Percentiles rank a stretch among this genome's conserved stretches.
Conservation (phyloP, 257 asterid species). For the Solanum stenotomum region DNA sequence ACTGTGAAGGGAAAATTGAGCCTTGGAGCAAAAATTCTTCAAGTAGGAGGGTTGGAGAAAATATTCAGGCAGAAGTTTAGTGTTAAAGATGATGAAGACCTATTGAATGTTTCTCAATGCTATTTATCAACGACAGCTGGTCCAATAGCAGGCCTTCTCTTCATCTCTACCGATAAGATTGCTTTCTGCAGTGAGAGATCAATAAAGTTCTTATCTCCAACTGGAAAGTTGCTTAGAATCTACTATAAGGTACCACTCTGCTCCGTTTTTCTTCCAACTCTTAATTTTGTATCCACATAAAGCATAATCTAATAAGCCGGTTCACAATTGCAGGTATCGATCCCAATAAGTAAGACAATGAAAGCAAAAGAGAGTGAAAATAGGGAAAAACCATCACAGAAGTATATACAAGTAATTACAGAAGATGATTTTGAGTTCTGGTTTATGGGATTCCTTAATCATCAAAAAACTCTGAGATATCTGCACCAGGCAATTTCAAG, state of each 20-base stretch:
- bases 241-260: neutral
- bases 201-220: constrained; percentile 3
- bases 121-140: constrained; percentile 14
- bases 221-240: neutral
- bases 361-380: constrained; percentile 16
- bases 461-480: neutral
- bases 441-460: neutral
- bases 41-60: constrained; percentile 3
- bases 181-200: constrained; percentile 13
- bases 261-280: neutral
- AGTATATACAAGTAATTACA: constrained; percentile 1
- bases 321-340: neutral
- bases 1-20: constrained; percentile 38
- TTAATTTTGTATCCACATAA: neutral
- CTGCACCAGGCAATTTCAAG: neutral
- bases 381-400: neutral
- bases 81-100: constrained; percentile 2
- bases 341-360: constrained; percentile 16
- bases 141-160: constrained; percentile 11
- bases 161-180: constrained; percentile 3
- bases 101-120: constrained; percentile 11
- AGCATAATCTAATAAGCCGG: neutral
- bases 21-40: constrained; percentile 23
- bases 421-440: constrained; percentile 1
- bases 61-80: constrained; percentile 6